A percentile compares a stretch with the other conserved stretches of the same genome.
phyloP scores from a whole-genome alignment of 805 yeast genomes.

The Diddensiella transvaalensis region DNA sequence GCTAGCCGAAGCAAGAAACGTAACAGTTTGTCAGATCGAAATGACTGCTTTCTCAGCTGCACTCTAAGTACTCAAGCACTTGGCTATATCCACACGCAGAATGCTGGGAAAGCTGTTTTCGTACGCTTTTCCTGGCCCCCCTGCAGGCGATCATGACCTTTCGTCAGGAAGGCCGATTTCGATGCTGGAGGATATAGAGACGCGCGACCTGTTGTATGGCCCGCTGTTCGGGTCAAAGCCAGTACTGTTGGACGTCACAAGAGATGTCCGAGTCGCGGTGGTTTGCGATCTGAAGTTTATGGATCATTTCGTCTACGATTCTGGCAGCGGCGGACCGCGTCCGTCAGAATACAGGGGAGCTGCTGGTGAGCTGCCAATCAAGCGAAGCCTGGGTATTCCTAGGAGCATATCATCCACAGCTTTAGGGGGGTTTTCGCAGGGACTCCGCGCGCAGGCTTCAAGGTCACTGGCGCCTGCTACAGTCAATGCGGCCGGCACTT shows the following conservation, averaged over 20 bases:
- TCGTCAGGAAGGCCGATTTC: constrained; percentile 20
- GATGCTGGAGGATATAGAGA: constrained; percentile 24
- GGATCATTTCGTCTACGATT: constrained; percentile 19
- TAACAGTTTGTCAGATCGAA: no score
- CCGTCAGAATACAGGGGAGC: not conserved
- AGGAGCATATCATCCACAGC: constrained; percentile 9
- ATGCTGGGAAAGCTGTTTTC: constrained; percentile 22
- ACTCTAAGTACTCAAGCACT: no score
- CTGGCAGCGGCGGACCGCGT: constrained; percentile 4
- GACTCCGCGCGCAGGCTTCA: not conserved
- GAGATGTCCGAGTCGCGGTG: constrained; percentile 22
- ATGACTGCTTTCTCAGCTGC: no score
- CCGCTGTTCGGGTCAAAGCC: constrained; percentile 12
- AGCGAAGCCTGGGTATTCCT: not conserved
- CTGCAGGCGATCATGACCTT: constrained; percentile 6
- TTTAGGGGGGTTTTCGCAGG: constrained; percentile 1
- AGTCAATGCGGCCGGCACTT: not conserved
- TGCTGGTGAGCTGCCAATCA: not conserved
- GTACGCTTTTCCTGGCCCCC: constrained; percentile 5
- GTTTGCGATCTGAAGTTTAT: constrained; percentile 16
- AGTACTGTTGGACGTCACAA: constrained; percentile 14
- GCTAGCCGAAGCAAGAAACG: no score
- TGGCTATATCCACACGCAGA: no score
- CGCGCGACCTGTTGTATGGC: constrained; percentile 25
- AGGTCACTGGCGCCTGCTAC: constrained; percentile 2